Evolutionary conservation across 2,329 filamentous ascomycete genomes (phyloP), one percentile per base, ranked within the genome.

Genomic region (Ascochyta viciae-villosae): DNA sequence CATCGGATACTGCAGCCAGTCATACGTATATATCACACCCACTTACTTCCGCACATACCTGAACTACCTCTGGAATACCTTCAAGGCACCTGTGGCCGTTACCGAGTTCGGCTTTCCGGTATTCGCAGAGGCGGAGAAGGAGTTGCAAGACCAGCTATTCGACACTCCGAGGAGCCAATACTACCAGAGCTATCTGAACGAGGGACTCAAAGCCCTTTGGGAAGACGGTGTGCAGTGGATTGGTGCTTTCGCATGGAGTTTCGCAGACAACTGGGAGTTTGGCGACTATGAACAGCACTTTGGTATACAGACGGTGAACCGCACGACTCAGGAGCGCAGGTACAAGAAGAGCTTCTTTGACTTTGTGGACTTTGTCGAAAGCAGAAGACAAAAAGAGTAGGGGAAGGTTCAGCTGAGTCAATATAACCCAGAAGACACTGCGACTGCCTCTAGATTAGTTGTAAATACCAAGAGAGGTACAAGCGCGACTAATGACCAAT

Each of bases 261-360:
- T 74, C 67, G 71, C 75, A 1, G 82, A 85, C 49, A 85, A 85
- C 35, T 83, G 81, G 77, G 83, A 85, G 50, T 87, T 85, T 63
- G 84, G 83, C 0, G 75, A 78, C 26, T 82, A 77, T 43, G 63
- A 74, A 0, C 65, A 76, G 15, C 80, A 82, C 2, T 87, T 85
- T 69, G 85, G 85, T 0, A 78, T 87, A 40, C 84, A 87, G 66
- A 79, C 77, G 1, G 82, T 86, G 1, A 84, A 86, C 59, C 74
- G 78, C 4, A 84, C 82, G 3, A 83, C 79, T 3, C 78, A 82
- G 66, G 75, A 80, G 58, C 68, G 83, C 23, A 67, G 74, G 35
- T 85, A 81, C 49, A 86, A 85, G 74, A 83, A 83, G 75, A 85
- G 82, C 45, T 84, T 86, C 62, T 86, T 86, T 62, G 83, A 85